phyloP scores from a whole-genome alignment of 495 filamentous ascomycete genomes.

The Penicillium daleae region DNA sequence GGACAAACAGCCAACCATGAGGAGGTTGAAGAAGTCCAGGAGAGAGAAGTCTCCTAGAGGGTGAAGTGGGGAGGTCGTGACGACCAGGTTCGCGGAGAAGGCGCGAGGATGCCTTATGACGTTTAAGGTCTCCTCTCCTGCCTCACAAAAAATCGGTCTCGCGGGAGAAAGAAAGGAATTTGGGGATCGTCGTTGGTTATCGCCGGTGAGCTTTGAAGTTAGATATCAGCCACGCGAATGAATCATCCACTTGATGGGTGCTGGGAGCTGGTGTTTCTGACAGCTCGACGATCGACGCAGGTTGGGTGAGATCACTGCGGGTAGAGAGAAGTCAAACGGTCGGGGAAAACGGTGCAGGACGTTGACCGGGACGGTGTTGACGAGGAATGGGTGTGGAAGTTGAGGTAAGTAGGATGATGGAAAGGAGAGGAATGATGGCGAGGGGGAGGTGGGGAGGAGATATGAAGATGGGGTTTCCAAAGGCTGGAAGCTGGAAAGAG shows the following conservation, averaged over 20 bases:
- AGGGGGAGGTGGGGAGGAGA: slow-evolving; percentile 21
- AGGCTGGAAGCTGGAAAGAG: slow-evolving; percentile 17
- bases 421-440: slow-evolving; percentile 18
- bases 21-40: slow-evolving; percentile 38
- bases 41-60: slow-evolving; percentile 37
- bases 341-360: slow-evolving; percentile 57
- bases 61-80: slow-evolving; percentile 35
- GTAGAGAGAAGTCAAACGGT: slow-evolving; percentile 31
- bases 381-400: slow-evolving; percentile 4
- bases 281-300: slow-evolving; percentile 26
- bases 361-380: slow-evolving; percentile 38
- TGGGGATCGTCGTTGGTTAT: not conserved
- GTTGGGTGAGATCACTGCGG: slow-evolving; percentile 29
- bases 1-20: slow-evolving; percentile 51
- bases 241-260: slow-evolving; percentile 10
- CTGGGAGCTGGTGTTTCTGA: slow-evolving; percentile 15
- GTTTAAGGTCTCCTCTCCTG: slow-evolving; percentile 43
- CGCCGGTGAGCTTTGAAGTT: not conserved
- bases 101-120: slow-evolving; percentile 49
- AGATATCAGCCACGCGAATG: slow-evolving; percentile 11
- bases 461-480: slow-evolving; percentile 22
- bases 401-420: slow-evolving; percentile 2
- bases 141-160: slow-evolving; percentile 37
- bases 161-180: slow-evolving; percentile 15
- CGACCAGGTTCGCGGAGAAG: slow-evolving; percentile 42